Conservation (phyloP, 441 rosid genomes). For the Gossypium gossypioides region DNA sequence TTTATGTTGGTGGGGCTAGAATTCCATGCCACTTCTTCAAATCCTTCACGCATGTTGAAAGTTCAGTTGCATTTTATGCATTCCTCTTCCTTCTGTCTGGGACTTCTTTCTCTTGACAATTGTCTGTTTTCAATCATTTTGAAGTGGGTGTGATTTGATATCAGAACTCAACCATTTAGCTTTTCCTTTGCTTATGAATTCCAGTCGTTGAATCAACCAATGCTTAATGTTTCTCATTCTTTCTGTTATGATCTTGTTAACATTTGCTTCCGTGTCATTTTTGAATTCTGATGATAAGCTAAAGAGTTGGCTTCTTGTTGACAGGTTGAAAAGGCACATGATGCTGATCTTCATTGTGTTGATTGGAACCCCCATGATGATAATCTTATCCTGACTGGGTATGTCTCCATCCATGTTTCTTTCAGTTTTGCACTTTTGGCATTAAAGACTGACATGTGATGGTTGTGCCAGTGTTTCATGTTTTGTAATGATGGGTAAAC, state of each 20-base stretch:
- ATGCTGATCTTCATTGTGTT: constrained; percentile 93
- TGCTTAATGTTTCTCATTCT: background rate
- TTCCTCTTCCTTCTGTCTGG: background rate
- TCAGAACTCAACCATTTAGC: background rate
- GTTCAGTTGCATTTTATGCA: background rate
- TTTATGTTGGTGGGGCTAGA: background rate
- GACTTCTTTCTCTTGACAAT: background rate
- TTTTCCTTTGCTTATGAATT: background rate
- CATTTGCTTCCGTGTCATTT: background rate
- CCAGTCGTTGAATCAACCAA: background rate
- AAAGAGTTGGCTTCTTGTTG: constrained; percentile 10
- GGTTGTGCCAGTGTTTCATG: background rate
- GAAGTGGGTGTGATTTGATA: background rate
- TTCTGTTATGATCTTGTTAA: background rate
- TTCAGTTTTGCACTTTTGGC: background rate
- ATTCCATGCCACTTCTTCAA: background rate
- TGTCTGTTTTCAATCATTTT: background rate
- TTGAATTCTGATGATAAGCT: background rate
- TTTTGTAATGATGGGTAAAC: background rate
- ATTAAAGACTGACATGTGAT: background rate
- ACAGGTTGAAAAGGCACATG: constrained; percentile 91
- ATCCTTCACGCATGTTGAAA: background rate
- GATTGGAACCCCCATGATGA: constrained; percentile 91
- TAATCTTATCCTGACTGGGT: constrained; percentile 89
- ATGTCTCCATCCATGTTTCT: constrained; percentile 11